phyloP scores from a whole-genome alignment of 306 rosid genomes.

The Sicyos baderoa region DNA sequence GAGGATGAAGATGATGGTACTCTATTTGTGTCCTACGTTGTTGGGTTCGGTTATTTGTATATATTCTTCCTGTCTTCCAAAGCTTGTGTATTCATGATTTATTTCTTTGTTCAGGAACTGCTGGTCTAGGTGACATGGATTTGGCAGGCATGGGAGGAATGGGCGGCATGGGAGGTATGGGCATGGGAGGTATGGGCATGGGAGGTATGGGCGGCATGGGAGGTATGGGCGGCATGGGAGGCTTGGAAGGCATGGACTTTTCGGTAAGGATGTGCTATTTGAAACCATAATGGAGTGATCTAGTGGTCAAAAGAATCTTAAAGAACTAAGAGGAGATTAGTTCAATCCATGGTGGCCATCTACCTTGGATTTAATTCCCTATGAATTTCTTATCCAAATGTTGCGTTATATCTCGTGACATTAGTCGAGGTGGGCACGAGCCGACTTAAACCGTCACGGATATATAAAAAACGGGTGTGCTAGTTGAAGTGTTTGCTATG shows the following conservation, averaged over 20 bases:
- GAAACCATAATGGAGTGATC: no score
- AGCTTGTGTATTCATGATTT: background rate
- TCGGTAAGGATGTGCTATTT: conserved; percentile 46
- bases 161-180: conserved; percentile 41
- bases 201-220: conserved; percentile 29
- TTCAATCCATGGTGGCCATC: no score
- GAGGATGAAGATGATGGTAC: conserved; percentile 78
- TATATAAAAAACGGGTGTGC: no score
- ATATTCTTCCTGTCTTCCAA: background rate
- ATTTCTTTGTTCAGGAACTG: conserved; percentile 1
- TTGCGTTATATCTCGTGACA: no score
- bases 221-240: conserved; percentile 79
- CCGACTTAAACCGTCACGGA: no score
- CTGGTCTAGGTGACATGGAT: conserved; percentile 49
- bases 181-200: conserved; percentile 87
- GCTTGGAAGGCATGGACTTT: conserved; percentile 87
- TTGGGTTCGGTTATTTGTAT: background rate
- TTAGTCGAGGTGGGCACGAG: no score
- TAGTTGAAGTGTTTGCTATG: background rate
- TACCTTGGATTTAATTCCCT: no score
- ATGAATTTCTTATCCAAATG: no score
- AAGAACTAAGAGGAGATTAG: no score
- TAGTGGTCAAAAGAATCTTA: no score
- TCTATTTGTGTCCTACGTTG: background rate
- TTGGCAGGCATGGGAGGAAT: conserved; percentile 67